Evolutionary conservation across 2,329 filamentous ascomycete species (phyloP).

Genomic region (Arachnopeziza araneosa): DNA sequence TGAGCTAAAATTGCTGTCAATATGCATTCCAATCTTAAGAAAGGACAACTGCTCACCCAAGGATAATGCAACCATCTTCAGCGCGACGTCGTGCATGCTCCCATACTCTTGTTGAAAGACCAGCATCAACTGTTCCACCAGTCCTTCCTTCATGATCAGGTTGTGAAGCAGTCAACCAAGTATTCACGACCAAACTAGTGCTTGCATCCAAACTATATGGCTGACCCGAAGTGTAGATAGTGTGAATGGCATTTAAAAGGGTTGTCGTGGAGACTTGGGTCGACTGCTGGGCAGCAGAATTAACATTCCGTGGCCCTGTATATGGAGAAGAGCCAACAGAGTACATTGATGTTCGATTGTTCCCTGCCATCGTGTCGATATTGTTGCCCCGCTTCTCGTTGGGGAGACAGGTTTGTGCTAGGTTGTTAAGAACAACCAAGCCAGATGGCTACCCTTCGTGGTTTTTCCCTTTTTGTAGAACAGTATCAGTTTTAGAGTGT

Average conservation of each 20-base stretch:
- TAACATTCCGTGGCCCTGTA: slow-evolving; percentile 47
- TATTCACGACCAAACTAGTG: slow-evolving; percentile 90
- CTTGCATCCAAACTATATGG: slow-evolving; percentile 86
- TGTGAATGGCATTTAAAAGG: slow-evolving; percentile 85
- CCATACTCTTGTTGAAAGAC: slow-evolving; percentile 79
- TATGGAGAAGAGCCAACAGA: slow-evolving; percentile 61
- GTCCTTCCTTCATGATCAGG: slow-evolving; percentile 60
- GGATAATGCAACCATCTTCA: slow-evolving; percentile 87
- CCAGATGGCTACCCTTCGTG: neutral
- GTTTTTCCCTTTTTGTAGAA: neutral
- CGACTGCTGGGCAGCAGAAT: slow-evolving; percentile 58
- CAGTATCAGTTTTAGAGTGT: neutral
- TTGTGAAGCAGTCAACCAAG: slow-evolving; percentile 80
- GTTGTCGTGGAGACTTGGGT: slow-evolving; percentile 88
- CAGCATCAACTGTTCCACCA: slow-evolving; percentile 74
- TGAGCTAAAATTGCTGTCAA: slow-evolving; percentile 52
- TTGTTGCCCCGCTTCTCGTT: slow-evolving; percentile 1
- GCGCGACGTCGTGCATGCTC: slow-evolving; percentile 92
- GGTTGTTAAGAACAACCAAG: slow-evolving; percentile 7
- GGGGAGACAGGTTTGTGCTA: slow-evolving; percentile 13
- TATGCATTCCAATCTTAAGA: neutral
- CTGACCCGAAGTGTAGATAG: slow-evolving; percentile 74
- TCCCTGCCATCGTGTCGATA: slow-evolving; percentile 26
- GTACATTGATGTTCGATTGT: slow-evolving; percentile 52
- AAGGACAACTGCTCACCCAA: slow-evolving; percentile 57